Base-by-base conservation (phyloP, 1,284 basidiomycete species). In the Heterobasidion parviporum region DNA sequence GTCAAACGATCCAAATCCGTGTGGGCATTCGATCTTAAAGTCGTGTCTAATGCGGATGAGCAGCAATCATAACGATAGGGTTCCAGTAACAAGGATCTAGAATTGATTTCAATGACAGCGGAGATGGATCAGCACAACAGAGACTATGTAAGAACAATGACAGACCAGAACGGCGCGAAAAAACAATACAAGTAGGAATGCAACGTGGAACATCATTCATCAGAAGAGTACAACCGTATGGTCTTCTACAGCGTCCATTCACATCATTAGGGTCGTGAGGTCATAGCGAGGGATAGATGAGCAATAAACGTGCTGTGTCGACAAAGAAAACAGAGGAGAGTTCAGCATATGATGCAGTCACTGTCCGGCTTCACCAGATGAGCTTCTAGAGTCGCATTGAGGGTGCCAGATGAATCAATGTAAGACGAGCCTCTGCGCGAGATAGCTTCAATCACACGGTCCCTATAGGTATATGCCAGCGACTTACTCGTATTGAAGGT, bases 281-380 rank as follows among this genome's bases (percentile, higher is more conserved):
- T 15, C 15, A 26, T 32, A 8, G 48, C 16, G 18, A 32, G 8
- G 16, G 18, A 33, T 10, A 32, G 33, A 20, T 8, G 48, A 6
- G 14, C 16, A 5, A 10, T 26, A 32, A 15, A 15, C 20, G 32
- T 15, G 35, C 15, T 18, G 16, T 32, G 8, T 44, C 14, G 18
- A 43, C 1, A 34, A 33, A 56, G 32, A 46, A 46, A 35, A 38
- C 36, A 32, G 49, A 36, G 36, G 18, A 8, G 16, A 4, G 14
- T 52, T 71, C 65, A 87, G 60, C 81, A 83, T 44, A 86, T 78
- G 12, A 82, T 65, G 60, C 84, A 85, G 1, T 83, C 82, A 2
- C 69, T 56, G 3, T 55, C 54, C n/a, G 76, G 70, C 57, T 72
- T 76, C 10, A 65, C 70, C 8, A 87, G 70, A 38, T 73, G 70